Conservation (phyloP, 768 basidiomycete species). For the Pholiota molesta region DNA sequence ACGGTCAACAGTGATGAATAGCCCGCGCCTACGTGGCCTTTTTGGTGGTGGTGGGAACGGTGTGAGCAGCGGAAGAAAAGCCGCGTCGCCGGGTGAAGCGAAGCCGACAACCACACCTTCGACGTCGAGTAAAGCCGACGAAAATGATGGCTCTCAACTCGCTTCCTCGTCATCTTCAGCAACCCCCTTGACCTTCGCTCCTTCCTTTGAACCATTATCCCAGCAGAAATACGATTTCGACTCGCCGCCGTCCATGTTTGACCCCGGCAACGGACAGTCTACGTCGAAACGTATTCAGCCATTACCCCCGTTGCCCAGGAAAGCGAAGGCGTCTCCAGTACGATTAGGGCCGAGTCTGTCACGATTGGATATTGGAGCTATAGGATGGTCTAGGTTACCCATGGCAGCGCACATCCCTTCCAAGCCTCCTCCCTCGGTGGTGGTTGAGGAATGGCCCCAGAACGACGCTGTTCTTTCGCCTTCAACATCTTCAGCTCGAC, state of each 20-base stretch:
- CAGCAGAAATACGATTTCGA: conserved; percentile 27
- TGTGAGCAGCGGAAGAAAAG: background rate
- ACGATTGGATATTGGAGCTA: conserved; percentile 30
- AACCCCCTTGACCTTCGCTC: conserved; percentile 15
- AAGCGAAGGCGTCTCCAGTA: conserved; percentile 27
- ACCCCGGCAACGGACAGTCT: conserved; percentile 12
- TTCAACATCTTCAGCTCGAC: conserved; percentile 7
- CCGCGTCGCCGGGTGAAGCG: conserved; percentile 4
- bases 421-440: conserved; percentile 23
- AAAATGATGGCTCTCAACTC: conserved; percentile 10
- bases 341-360: conserved; percentile 27
- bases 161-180: conserved; percentile 8
- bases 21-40: conserved; percentile 28
- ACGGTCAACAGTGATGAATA: conserved; percentile 19
- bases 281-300: conserved; percentile 22
- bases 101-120: conserved; percentile 4
- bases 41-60: conserved; percentile 22
- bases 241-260: conserved; percentile 19
- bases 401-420: conserved; percentile 17
- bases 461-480: background rate
- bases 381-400: conserved; percentile 15
- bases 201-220: conserved; percentile 22
- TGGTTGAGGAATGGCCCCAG: conserved; percentile 23
- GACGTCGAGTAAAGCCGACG: conserved; percentile 23
- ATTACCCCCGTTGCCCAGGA: conserved; percentile 25